phyloP scores from a whole-genome alignment of 306 rosid genomes.

The Lathyrus sativus region DNA sequence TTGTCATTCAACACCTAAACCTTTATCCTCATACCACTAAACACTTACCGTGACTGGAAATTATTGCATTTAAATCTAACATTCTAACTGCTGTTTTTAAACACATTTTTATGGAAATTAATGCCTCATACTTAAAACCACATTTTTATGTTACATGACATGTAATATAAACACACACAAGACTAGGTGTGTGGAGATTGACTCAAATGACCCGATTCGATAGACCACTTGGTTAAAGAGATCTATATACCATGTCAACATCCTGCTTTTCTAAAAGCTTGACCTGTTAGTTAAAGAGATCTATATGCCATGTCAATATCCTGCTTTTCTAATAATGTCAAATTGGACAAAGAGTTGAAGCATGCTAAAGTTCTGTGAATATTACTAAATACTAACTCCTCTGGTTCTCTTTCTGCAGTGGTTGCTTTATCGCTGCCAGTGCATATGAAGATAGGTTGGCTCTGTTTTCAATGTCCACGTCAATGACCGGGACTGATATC shows the following conservation, averaged over 20 bases:
- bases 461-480: constrained; percentile 81
- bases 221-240: constrained; percentile 12
- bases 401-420: constrained; percentile 62
- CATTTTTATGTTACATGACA: neutral
- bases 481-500: constrained; percentile 63
- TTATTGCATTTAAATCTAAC: neutral
- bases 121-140: neutral
- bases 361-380: constrained; percentile 24
- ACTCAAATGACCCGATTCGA: neutral
- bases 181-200: neutral
- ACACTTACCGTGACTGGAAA: neutral
- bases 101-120: no score
- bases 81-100: neutral
- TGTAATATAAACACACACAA: neutral
- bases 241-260: constrained; percentile 6
- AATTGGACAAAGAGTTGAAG: constrained; percentile 23
- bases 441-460: constrained; percentile 83
- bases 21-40: neutral
- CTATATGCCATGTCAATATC: constrained; percentile 18
- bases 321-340: constrained; percentile 6
- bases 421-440: constrained; percentile 91
- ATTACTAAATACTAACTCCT: constrained; percentile 32
- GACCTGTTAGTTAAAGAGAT: constrained; percentile 1
- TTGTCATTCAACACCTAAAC: neutral
- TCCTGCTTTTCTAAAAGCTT: constrained; percentile 19